These are phyloP conservation scores for Cyclotella sp. DNA, from an alignment of 108 stramenopile genomes.

Conservation along the genomic window DNA sequence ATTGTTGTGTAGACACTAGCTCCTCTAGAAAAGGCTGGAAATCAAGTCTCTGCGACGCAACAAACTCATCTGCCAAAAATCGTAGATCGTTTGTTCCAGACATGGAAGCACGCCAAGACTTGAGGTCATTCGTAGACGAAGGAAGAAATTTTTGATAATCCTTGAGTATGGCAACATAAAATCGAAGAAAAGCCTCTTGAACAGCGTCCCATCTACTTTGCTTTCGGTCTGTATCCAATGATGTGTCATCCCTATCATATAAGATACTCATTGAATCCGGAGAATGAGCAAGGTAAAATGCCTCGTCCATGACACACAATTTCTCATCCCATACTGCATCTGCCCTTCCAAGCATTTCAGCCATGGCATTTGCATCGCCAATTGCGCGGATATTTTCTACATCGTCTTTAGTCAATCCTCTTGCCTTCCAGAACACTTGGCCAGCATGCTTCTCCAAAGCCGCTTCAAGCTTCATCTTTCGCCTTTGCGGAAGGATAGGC, in stretches of 20 bases:
- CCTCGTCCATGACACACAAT: conserved; percentile 72
- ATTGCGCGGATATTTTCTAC: conserved; percentile 41
- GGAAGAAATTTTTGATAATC: conserved; percentile 83
- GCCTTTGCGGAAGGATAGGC: conserved; percentile 70
- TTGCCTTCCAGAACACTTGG: conserved; percentile 80
- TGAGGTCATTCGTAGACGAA: conserved; percentile 25
- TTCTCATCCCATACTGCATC: conserved; percentile 77
- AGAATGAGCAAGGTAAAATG: conserved; percentile 78
- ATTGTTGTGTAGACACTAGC: conserved; percentile 82
- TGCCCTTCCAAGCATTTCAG: conserved; percentile 43
- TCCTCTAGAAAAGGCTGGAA: conserved; percentile 74
- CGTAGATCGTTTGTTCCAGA: conserved; percentile 14
- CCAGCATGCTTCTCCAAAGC: conserved; percentile 76
- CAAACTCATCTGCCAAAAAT: conserved; percentile 63
- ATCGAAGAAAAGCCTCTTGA: conserved; percentile 91
- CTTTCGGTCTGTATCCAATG: conserved; percentile 39
- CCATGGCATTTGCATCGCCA: conserved; percentile 40
- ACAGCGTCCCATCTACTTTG: conserved; percentile 84
- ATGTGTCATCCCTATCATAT: conserved; percentile 37
- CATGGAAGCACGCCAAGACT: conserved; percentile 44
- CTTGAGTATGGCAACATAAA: conserved; percentile 85
- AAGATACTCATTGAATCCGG: conserved; percentile 64
- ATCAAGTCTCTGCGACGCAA: conserved; percentile 68
- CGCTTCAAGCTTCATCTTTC: conserved; percentile 75
- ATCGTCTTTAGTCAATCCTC: conserved; percentile 64